Evolutionary conservation across 345 rosid species (phyloP).

Genomic region (Melaleuca alternifolia): DNA sequence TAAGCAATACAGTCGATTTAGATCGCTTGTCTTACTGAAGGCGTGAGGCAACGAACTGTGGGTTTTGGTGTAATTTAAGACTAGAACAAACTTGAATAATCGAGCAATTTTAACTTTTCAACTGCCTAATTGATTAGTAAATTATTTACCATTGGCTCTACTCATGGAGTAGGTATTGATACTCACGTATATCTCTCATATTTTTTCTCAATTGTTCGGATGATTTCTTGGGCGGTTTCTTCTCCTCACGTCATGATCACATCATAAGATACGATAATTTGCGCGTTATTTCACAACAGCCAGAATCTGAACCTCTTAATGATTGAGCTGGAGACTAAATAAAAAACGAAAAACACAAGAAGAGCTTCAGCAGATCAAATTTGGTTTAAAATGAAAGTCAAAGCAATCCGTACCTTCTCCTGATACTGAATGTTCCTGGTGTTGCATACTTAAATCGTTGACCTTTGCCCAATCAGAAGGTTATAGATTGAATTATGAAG

Average conservation of each 20-base stretch:
- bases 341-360: background rate
- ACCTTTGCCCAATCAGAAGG: background rate
- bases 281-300: background rate
- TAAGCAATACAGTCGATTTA: background rate
- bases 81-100: background rate
- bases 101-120: background rate
- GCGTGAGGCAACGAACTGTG: accelerated
- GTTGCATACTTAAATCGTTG: background rate
- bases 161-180: background rate
- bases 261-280: background rate
- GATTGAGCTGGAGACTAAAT: background rate
- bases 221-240: background rate
- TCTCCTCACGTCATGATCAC: background rate
- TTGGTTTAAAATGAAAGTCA: background rate
- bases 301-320: background rate
- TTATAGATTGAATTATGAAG: background rate
- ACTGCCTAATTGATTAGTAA: background rate
- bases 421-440: background rate
- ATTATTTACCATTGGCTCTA: background rate
- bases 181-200: background rate
- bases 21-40: background rate
- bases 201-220: too few species aligned
- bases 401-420: background rate
- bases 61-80: background rate
- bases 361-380: background rate